Evolutionary conservation across 2,329 filamentous ascomycete genomes (phyloP).

Genomic region (Aspergillus sp.): DNA sequence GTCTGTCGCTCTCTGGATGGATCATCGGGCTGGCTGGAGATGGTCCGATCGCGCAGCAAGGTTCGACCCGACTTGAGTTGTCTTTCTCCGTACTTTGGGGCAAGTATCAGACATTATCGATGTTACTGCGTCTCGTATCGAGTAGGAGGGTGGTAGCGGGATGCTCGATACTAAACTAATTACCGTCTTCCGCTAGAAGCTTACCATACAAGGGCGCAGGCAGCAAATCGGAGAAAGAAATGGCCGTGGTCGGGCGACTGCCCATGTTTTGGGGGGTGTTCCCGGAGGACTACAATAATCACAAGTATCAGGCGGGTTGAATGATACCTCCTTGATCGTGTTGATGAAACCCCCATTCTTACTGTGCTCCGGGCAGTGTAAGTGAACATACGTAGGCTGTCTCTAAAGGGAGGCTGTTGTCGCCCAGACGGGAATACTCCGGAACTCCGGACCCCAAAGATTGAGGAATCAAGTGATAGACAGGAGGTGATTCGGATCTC

Average conservation of each 20-base stretch:
- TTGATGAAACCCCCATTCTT: background rate
- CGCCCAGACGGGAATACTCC: constrained; percentile 6
- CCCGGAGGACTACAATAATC: background rate
- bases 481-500: constrained; percentile 2
- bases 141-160: background rate
- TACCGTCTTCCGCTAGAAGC: background rate
- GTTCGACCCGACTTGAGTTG: constrained; percentile 6
- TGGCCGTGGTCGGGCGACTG: background rate
- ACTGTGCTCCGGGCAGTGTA: background rate
- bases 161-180: background rate
- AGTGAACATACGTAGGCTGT: no score
- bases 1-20: constrained; percentile 1
- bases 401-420: background rate
- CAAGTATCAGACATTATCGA: background rate
- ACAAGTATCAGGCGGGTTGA: background rate
- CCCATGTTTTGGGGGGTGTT: background rate
- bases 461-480: background rate
- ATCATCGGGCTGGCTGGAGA: constrained; percentile 10
- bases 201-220: background rate
- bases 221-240: constrained; percentile 18
- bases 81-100: background rate
- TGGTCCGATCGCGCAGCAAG: constrained; percentile 8
- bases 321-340: background rate
- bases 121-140: background rate
- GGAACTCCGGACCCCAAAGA: constrained; percentile 6